Conservation (phyloP, 2,329 filamentous ascomycete species). For the Colletotrichum karsti region DNA sequence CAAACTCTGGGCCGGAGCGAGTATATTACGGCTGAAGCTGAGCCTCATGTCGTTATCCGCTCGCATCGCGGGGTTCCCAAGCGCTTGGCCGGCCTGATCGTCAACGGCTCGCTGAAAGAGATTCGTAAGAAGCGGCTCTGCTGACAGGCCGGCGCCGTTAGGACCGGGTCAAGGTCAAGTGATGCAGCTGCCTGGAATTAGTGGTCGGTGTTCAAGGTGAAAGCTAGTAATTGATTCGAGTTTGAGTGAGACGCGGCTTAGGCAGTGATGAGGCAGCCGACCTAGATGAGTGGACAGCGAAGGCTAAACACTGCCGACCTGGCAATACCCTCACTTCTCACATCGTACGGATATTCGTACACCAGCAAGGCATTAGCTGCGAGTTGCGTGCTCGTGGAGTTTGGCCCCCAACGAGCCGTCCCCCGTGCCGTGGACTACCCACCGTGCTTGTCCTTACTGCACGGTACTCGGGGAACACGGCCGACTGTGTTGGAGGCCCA, state of each 20-base stretch:
- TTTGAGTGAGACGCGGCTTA: background rate
- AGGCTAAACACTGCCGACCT: no score
- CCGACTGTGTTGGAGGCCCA: background rate
- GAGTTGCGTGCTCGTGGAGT: no score
- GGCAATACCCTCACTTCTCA: background rate
- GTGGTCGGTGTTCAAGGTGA: background rate
- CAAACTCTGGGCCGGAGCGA: background rate
- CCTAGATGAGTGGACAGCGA: background rate
- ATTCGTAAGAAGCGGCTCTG: background rate
- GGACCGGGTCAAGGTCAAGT: background rate
- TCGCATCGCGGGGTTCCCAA: background rate
- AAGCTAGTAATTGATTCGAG: background rate
- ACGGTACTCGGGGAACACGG: background rate
- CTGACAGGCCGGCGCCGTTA: background rate
- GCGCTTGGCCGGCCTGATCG: background rate
- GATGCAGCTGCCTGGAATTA: background rate
- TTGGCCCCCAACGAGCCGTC: background rate
- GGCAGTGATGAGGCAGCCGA: background rate
- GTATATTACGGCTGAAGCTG: background rate
- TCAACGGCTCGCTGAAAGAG: no score
- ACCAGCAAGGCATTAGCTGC: no score
- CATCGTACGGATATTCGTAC: no score
- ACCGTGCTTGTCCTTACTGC: background rate
- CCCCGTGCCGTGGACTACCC: no score
- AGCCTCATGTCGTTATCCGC: background rate